Conservation (phyloP, 768 basidiomycete genomes). For the Mycena galericulata region DNA sequence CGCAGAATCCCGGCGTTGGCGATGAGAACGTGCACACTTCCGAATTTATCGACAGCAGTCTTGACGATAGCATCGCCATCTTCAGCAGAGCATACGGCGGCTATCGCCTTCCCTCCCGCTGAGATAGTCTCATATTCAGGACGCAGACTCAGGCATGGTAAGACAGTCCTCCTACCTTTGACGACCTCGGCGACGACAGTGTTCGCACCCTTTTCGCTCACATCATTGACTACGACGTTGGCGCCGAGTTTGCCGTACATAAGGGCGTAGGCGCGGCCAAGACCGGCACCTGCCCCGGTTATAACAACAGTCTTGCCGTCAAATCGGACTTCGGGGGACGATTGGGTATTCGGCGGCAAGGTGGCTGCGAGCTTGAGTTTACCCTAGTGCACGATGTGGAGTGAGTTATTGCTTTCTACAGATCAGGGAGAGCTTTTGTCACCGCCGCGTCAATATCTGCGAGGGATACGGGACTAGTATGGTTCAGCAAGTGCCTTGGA, state of each 20-base stretch:
- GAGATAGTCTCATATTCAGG: constrained; percentile 12
- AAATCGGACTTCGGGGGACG: constrained; percentile 78
- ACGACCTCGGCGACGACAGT: constrained; percentile 89
- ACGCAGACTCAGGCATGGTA: neutral
- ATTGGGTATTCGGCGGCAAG: constrained; percentile 76
- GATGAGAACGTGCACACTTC: constrained; percentile 86
- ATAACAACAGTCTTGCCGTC: constrained; percentile 93
- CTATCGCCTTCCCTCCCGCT: constrained; percentile 91
- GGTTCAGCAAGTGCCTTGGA: constrained; percentile 9
- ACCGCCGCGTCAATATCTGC: constrained; percentile 74
- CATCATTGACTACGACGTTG: constrained; percentile 96
- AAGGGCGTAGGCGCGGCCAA: constrained; percentile 91
- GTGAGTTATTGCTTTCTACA: neutral
- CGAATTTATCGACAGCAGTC: constrained; percentile 87
- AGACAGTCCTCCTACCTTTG: constrained; percentile 62
- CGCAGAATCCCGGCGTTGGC: constrained; percentile 96
- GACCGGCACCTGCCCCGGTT: constrained; percentile 94
- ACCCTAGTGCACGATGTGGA: constrained; percentile 45
- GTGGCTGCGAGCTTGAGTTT: constrained; percentile 74
- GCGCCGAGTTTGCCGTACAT: constrained; percentile 96
- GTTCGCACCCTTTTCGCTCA: constrained; percentile 86
- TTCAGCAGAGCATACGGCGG: constrained; percentile 89
- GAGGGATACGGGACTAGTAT: constrained; percentile 70
- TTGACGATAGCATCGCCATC: constrained; percentile 93
- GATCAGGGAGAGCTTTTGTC: neutral